Conservation (phyloP, 805 yeast genomes). For the Schwanniomyces yamadae region DNA sequence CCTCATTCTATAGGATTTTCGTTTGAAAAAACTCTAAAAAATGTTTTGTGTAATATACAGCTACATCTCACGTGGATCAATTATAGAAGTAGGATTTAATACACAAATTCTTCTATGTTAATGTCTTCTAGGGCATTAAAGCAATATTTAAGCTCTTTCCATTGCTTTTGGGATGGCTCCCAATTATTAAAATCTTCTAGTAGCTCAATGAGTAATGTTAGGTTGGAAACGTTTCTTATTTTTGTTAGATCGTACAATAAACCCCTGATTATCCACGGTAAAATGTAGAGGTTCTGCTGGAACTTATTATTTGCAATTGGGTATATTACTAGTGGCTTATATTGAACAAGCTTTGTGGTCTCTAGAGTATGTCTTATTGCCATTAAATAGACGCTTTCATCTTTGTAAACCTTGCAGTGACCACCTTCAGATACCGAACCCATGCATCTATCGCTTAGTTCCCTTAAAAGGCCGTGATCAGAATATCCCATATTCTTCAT, state of each 20-base stretch:
- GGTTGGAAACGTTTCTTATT: constrained; percentile 29
- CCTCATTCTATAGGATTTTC: no score
- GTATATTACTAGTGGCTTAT: constrained; percentile 9
- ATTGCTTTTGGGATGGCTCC: constrained; percentile 26
- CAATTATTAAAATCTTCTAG: constrained; percentile 25
- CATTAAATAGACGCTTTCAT: constrained; percentile 24
- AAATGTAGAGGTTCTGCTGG: constrained; percentile 1
- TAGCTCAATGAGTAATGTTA: constrained; percentile 22
- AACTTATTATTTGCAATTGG: constrained; percentile 2
- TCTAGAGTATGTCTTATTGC: constrained; percentile 35
- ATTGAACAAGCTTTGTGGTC: constrained; percentile 31
- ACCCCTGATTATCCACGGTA: constrained; percentile 43
- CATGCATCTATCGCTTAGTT: constrained; percentile 28
- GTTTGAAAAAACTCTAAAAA: constrained; percentile 1
- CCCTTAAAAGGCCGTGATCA: constrained; percentile 30
- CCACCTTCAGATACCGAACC: constrained; percentile 22
- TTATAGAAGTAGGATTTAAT: neutral
- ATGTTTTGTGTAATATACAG: constrained; percentile 1
- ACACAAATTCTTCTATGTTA: constrained; percentile 25
- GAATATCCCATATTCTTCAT: constrained; percentile 36
- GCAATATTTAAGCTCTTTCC: constrained; percentile 34
- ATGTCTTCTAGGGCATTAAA: constrained; percentile 34
- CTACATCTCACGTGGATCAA: constrained; percentile 2
- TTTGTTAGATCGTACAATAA: constrained; percentile 32
- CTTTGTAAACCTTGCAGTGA: constrained; percentile 26